Base-by-base conservation (phyloP, 2,329 filamentous ascomycete genomes). In the Neoscytalidium dimidiatum region DNA sequence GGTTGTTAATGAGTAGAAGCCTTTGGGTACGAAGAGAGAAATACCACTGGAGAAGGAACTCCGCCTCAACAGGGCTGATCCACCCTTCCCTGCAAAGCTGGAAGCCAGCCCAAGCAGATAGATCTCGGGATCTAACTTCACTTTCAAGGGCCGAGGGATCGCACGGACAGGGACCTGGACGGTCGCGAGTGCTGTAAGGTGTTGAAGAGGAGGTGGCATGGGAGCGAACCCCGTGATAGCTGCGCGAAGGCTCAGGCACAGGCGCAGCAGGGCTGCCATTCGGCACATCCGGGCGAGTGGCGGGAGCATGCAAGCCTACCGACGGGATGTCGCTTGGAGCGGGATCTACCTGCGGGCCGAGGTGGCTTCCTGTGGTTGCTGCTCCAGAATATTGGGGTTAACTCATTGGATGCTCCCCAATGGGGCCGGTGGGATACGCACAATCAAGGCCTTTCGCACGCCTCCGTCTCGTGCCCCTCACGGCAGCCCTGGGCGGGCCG, bases 21-120 rank as follows among this genome's bases (percentile, higher is more conserved):
- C n/a, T n/a, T n/a, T n/a, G 6, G 2, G 7, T 4, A 26, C 2
- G 6, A 4, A 11, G 29, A n/a, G n/a, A n/a, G n/a, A n/a, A n/a
- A n/a, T 26, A 58, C 53, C 53, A 58, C 46, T 58, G 53, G 23
- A 58, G 38, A 3, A 58, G 53, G 33, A 58, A 58, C 38, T 58
- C 53, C 6, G 53, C 53, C 14, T 58, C 53, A 13, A 14, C 19
- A 17, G 53, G 53, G 4, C 23, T 58, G 1, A 58, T 58, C 53
- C 53, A 58, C 3, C 53, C 41, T 1, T 58, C 53, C 17, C 53
- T 44, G 17, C 53, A 58, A 23, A 58, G 38, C 38, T 28, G n/a
- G 38, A 58, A 58, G 14, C 14, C 14, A 2, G 4, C 17, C 53
- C 53, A 58, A 5, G 28, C 38, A 2, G 53, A 58, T 8, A 58